Conservation (phyloP, 768 basidiomycete species). For the Daedaleopsis nitida region DNA sequence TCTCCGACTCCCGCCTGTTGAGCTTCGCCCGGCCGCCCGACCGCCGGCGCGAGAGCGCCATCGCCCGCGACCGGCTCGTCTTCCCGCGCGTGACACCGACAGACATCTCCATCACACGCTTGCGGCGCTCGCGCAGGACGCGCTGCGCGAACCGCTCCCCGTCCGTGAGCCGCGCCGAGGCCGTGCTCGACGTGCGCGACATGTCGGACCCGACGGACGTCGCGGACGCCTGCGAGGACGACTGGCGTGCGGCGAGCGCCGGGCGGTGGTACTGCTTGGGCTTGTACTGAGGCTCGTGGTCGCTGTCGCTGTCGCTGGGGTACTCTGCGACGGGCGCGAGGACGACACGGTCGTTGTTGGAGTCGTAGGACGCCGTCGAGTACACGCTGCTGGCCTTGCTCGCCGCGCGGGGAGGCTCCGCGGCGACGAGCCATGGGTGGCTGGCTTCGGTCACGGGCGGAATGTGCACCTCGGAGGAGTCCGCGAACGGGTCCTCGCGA, state of each 20-base stretch:
- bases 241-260: conserved; percentile 8
- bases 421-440: not conserved
- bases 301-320: no score
- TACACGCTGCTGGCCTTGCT: conserved; percentile 21
- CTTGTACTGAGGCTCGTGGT: no score
- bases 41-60: conserved; percentile 11
- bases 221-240: conserved; percentile 19
- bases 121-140: conserved; percentile 24
- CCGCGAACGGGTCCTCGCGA: not conserved
- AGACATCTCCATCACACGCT: conserved; percentile 21
- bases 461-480: conserved; percentile 1
- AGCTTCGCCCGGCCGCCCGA: not conserved
- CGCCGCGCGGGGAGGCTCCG: not conserved
- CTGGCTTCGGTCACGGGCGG: not conserved
- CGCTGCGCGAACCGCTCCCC: conserved; percentile 28
- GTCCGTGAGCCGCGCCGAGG: conserved; percentile 26
- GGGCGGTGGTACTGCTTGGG: conserved; percentile 1
- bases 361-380: conserved; percentile 4
- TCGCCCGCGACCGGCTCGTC: conserved; percentile 11
- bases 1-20: not conserved
- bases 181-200: conserved; percentile 23
- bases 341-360: not conserved
- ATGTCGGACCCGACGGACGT: conserved; percentile 28
- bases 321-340: not conserved
- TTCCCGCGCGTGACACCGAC: conserved; percentile 12